Base-by-base conservation (phyloP, 1,139 yeast species). In the Yamadazyma atmosphaerica region DNA sequence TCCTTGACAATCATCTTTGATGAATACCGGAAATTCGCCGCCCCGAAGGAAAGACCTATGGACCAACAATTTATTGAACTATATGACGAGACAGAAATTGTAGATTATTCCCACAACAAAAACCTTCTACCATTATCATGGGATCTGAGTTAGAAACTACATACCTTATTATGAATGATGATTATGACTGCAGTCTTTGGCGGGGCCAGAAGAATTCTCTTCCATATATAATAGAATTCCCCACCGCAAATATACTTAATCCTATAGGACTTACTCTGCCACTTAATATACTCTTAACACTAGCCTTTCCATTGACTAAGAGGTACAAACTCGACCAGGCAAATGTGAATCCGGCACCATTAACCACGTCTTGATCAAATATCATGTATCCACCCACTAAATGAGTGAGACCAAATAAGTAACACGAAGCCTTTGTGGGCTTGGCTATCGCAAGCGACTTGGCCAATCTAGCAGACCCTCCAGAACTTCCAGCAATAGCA, bases 61-160 rank as follows among this genome's bases (percentile, higher is more conserved):
- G 98, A 92, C 63, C 96, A 89, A 59, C 96, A 92, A 57, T 85
- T 90, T 56, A 92, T 92, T 45, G 98, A 92, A 60, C 70, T 87
- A 69, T 90, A 86, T 58, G 83, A 87, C 51, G 88, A 82, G 41
- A 55, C 65, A 2, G 83, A 78, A 40, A 77, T 86, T 12, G 71
- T 71, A 21, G 54, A 70, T 30, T 72, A 66, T 49, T 89, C 90
- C 3, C 50, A 55, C 6, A 61, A 69, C 33, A 65, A 74, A 28
- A 59, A 71, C 4, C 77, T 90, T 74, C 61, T 87, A 39, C 95
- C 95, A 4, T 58, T 87, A 36, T 57, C 62, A 42, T 87, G 95
- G 95, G 72, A 63, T 43, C 61, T 39, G 15, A 34, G 14, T 16
- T 13, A 8, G 21, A 10, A 29, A 6, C 14, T 6, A 15, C n/a